phyloP scores from a whole-genome alignment of 2,329 filamentous ascomycete genomes.

The Colletotrichum sublineola region DNA sequence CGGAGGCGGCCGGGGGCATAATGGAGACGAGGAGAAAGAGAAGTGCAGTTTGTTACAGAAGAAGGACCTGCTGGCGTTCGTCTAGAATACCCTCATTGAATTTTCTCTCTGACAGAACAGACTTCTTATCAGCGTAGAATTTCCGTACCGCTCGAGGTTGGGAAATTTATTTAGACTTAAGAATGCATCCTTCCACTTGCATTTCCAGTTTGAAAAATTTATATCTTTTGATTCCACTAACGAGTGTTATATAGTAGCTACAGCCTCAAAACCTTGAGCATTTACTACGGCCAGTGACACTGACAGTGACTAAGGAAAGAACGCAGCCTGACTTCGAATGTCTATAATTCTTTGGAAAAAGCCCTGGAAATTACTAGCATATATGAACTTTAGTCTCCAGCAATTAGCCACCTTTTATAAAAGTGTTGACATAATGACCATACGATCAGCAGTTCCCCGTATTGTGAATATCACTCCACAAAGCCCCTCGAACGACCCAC shows the following conservation, averaged over 20 bases:
- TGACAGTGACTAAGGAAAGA: neutral
- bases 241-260: neutral
- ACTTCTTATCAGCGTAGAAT: neutral
- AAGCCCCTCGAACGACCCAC: too few relatives aligned
- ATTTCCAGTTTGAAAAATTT: neutral
- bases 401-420: too few relatives aligned
- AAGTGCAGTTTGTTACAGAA: slow-evolving; percentile 17
- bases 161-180: neutral
- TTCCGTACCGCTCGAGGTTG: neutral
- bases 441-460: too few relatives aligned
- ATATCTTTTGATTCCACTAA: neutral
- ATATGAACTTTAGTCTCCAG: too few relatives aligned
- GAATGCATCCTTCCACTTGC: too few relatives aligned
- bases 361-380: neutral
- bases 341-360: neutral
- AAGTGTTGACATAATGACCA: too few relatives aligned
- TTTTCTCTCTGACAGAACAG: neutral
- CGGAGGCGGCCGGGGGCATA: neutral
- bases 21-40: neutral
- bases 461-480: too few relatives aligned
- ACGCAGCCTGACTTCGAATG: neutral
- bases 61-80: slow-evolving; percentile 33
- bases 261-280: neutral
- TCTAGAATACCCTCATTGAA: neutral
- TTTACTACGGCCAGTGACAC: neutral